Evolutionary conservation across 345 rosid species (phyloP), one percentile per base, ranked within the genome.

Genomic region (Sisymbrium irio): DNA sequence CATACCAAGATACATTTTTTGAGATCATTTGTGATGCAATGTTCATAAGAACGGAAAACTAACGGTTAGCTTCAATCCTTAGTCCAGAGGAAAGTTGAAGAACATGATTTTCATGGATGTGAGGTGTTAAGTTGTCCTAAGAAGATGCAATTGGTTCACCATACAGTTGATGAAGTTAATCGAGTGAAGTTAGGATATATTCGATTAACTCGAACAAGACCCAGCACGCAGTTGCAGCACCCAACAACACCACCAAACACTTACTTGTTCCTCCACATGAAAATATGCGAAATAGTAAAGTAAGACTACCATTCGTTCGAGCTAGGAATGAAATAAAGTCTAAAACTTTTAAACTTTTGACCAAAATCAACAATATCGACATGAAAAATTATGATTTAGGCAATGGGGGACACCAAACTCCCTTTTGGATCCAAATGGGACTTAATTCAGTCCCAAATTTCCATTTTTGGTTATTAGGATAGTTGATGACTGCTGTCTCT

Each of bases 191-290:
- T 36, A 93, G 86, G 39, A 93, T 78, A 72, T 83, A 90, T 68
- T 93, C 91, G 6, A 90, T 57, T 77, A 86, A 64, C 76, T 93
- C 97, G 72, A 93, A 86, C 19, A 93, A 72, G 67, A 86, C 72
- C 96, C 96, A 93, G 1, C 79, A 40, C 0, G 74, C 87, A 8
- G 98, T 90, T 7, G 85, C 89, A 9, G 79, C 82, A 62, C 89
- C 93, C 35, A 93, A 88, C 2, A n/a, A 83, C 89, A 72, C 88
- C 92, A 0, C 81, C 90, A 11, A 96, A 93, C 47, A 93, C 62
- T 84, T 90, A 90, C 80, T 93, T 93, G 79, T 87, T 85, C 85
- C 90, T 90, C 98, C 98, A 93, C 11, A 93, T 83, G 71, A 93
- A 82, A 46, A 93, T 71, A 51, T 70, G 33, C 22, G 51, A 45